These are phyloP conservation scores for Teunomyces stri DNA, from an alignment of 805 yeast genomes.

Conservation along the genomic window DNA sequence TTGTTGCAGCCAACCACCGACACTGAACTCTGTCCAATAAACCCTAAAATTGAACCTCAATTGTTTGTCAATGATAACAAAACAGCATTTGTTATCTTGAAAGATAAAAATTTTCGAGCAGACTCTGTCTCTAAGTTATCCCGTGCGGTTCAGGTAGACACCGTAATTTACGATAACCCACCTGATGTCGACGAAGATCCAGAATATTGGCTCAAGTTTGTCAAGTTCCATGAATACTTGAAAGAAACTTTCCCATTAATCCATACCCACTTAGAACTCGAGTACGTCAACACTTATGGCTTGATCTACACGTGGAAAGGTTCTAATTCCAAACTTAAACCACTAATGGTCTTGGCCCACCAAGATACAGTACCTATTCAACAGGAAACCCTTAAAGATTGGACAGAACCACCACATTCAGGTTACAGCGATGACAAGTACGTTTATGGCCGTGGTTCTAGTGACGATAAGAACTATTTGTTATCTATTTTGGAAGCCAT, in stretches of 20 bases:
- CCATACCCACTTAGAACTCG: conserved; percentile 47
- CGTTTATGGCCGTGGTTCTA: conserved; percentile 76
- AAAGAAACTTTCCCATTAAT: conserved; percentile 55
- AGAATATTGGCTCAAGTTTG: conserved; percentile 42
- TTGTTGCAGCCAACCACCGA: not conserved
- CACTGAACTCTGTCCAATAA: conserved; percentile 1
- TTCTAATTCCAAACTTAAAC: conserved; percentile 51
- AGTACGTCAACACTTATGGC: conserved; percentile 59
- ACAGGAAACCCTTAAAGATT: conserved; percentile 48
- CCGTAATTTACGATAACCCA: conserved; percentile 56
- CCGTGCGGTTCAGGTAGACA: conserved; percentile 63
- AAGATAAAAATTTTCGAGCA: conserved; percentile 24
- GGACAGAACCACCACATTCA: conserved; percentile 66
- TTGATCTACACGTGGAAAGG: conserved; percentile 69
- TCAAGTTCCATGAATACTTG: conserved; percentile 51
- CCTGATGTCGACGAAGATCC: conserved; percentile 54
- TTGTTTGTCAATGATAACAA: conserved; percentile 31
- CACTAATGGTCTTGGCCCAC: conserved; percentile 70
- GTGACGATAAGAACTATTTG: conserved; percentile 71
- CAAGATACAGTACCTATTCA: conserved; percentile 82
- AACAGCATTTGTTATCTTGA: conserved; percentile 27
- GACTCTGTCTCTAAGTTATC: conserved; percentile 44
- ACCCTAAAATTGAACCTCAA: conserved; percentile 15
- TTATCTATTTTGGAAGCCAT: conserved; percentile 64
- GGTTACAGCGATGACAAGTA: conserved; percentile 61